Conservation (phyloP, 2,329 filamentous ascomycete species). For the Cercospora sp. region DNA sequence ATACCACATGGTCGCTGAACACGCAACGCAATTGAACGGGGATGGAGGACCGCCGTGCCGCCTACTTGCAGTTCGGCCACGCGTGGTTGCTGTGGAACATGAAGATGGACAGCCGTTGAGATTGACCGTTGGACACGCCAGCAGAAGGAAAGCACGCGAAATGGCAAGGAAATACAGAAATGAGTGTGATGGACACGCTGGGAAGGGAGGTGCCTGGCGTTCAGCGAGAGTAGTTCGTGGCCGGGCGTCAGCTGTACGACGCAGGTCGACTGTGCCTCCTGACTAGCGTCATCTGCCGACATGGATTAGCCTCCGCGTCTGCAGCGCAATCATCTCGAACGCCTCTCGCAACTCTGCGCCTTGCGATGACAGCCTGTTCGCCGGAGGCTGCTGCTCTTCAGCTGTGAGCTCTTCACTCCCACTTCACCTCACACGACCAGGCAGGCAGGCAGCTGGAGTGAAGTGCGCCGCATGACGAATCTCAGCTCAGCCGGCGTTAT, state of each 20-base stretch:
- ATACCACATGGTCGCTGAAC: conserved; percentile 6
- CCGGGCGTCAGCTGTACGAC: background rate
- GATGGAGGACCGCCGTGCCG: background rate
- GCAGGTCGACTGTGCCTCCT: background rate
- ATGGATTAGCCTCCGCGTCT: background rate
- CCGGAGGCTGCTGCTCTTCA: background rate
- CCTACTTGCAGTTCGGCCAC: background rate
- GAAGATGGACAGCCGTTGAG: background rate
- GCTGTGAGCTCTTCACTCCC: background rate
- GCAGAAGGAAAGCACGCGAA: background rate
- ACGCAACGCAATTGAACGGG: background rate
- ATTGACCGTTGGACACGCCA: background rate
- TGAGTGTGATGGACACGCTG: background rate
- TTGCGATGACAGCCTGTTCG: background rate
- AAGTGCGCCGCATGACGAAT: background rate
- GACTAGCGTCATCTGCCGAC: conserved; percentile 3
- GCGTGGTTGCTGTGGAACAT: background rate
- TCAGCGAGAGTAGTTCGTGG: background rate
- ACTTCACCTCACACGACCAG: background rate
- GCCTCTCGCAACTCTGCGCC: background rate
- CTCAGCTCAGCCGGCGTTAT: background rate
- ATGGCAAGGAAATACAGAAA: background rate
- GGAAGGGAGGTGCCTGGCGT: background rate
- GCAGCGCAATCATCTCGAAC: background rate
- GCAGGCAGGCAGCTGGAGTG: background rate